These are phyloP conservation scores for Calonectria honghensis DNA, from an alignment of 2,329 filamentous ascomycete genomes.

Conservation along the genomic window DNA sequence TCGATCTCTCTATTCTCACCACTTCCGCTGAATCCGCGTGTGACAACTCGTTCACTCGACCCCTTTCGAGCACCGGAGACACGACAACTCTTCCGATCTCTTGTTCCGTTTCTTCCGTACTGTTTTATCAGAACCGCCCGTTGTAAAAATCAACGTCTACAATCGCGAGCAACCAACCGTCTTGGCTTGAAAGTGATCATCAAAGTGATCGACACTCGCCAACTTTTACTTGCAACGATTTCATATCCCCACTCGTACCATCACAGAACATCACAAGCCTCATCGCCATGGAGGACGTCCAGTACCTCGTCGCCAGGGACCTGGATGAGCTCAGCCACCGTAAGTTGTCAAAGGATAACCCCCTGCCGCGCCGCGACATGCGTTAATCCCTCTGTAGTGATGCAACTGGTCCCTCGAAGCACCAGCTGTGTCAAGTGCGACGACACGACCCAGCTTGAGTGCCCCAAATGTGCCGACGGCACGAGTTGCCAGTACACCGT, in stretches of 20 bases:
- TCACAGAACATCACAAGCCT: slow-evolving; percentile 5
- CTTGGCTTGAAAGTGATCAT: slow-evolving; percentile 47
- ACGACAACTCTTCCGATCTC: slow-evolving; percentile 33
- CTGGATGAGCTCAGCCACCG: slow-evolving; percentile 57
- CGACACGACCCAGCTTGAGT: slow-evolving; percentile 62
- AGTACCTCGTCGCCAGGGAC: slow-evolving; percentile 53
- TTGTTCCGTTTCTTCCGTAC: slow-evolving; percentile 32
- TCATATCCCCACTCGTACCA: slow-evolving; percentile 29
- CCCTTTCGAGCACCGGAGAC: slow-evolving; percentile 30
- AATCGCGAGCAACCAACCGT: slow-evolving; percentile 41
- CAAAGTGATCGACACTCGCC: slow-evolving; percentile 51
- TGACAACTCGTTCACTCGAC: slow-evolving; percentile 36
- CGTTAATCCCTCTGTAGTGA: slow-evolving; percentile 50
- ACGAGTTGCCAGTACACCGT: slow-evolving; percentile 68
- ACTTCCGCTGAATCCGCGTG: slow-evolving; percentile 44
- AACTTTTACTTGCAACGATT: slow-evolving; percentile 38
- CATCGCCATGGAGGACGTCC: slow-evolving; percentile 49
- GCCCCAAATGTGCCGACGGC: slow-evolving; percentile 66
- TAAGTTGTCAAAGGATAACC: slow-evolving; percentile 47
- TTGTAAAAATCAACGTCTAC: slow-evolving; percentile 42
- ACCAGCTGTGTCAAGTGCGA: slow-evolving; percentile 69
- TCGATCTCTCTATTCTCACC: slow-evolving; percentile 47
- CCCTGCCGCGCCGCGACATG: background rate
- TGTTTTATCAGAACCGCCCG: slow-evolving; percentile 40
- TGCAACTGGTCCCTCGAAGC: slow-evolving; percentile 63